Evolutionary conservation across 306 rosid species (phyloP), one percentile per base, ranked within the genome.

Genomic region (Cucurbita ficifolia): DNA sequence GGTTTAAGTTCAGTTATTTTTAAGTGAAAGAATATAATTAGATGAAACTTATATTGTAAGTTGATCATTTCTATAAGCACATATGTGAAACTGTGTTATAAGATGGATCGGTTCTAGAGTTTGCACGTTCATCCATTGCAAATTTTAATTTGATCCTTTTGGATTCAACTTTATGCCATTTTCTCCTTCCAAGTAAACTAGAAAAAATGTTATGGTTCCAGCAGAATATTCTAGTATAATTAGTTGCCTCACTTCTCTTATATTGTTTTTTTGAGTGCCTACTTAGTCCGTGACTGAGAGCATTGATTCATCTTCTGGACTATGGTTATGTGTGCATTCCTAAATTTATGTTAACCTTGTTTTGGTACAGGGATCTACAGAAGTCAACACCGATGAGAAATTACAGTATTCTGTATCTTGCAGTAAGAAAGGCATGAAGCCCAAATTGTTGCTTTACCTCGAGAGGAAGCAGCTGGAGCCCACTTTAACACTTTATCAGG

Each of bases 401-500:
- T 78, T 56, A 63, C 82, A 84, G 76, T 69, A 71, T 82, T 74
- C 61, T 62, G 70, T 80, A 76, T 79, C 88, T 79, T 77, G 81
- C 74, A 82, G 90, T 70, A 70, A 76, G 58, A 80, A 82, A 75
- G 81, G 82, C 79, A 76, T 80, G 75, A 75, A 71, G 13, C 85
- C 80, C 2, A 91, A 87, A 74, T 87, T 95, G 82, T 76, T 77
- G 69, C 86, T 91, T 86, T 85, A 72, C 79, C 89, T 91, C 24
- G 99, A 88, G 48, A 96, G 86, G 79, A 86, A 89, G 76, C 80
- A 75, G 71, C 81, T 95, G 63, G 89, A 88, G 65, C 82, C 72
- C 77, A 77, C 81, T 39, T 74, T 83, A 84, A 89, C 92, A 21
- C 62, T 95, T 36, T 95, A 95, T 80, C 99, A 95, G 83, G 90